Evolutionary conservation across 768 basidiomycete species (phyloP).

Genomic region (Naganishia onofrii): DNA sequence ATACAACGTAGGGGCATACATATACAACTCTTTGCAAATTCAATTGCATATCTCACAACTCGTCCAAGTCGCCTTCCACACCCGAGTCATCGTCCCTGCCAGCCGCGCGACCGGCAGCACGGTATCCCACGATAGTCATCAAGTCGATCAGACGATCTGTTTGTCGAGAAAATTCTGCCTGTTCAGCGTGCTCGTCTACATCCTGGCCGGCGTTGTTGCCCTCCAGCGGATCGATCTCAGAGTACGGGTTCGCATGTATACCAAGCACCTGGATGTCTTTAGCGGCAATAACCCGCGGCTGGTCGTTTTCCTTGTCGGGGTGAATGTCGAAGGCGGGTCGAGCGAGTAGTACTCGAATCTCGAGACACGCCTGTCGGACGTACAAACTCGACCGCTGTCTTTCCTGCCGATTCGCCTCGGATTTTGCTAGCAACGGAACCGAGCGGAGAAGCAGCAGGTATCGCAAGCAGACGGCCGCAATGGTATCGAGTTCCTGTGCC

Average conservation of each 20-base stretch:
- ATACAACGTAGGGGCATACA: neutral
- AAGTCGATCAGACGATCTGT: slow-evolving; percentile 29
- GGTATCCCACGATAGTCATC: slow-evolving; percentile 18
- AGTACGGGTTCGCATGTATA: neutral
- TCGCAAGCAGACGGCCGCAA: slow-evolving; percentile 47
- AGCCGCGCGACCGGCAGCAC: neutral
- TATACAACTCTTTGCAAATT: slow-evolving; percentile 8
- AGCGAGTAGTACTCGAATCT: slow-evolving; percentile 41
- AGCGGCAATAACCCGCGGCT: neutral
- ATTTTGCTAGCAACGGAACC: slow-evolving; percentile 23
- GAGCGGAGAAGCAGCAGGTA: slow-evolving; percentile 42
- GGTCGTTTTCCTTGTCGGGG: neutral
- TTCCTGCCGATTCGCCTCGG: slow-evolving; percentile 24
- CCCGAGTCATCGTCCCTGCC: slow-evolving; percentile 22
- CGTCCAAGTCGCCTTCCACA: slow-evolving; percentile 10
- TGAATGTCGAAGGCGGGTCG: slow-evolving; percentile 39
- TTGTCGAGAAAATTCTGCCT: slow-evolving; percentile 28
- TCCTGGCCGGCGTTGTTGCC: slow-evolving; percentile 11
- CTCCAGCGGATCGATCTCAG: slow-evolving; percentile 11
- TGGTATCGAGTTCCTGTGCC: slow-evolving; percentile 43
- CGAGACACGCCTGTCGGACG: slow-evolving; percentile 25
- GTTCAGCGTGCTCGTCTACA: slow-evolving; percentile 22
- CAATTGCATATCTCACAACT: neutral
- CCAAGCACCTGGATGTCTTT: slow-evolving; percentile 9
- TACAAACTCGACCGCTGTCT: slow-evolving; percentile 12